Percentiles rank a stretch among this genome's conserved stretches.
phyloP scores from a whole-genome alignment of 495 filamentous ascomycete species.

The Hypoxylon crocopeplum region DNA sequence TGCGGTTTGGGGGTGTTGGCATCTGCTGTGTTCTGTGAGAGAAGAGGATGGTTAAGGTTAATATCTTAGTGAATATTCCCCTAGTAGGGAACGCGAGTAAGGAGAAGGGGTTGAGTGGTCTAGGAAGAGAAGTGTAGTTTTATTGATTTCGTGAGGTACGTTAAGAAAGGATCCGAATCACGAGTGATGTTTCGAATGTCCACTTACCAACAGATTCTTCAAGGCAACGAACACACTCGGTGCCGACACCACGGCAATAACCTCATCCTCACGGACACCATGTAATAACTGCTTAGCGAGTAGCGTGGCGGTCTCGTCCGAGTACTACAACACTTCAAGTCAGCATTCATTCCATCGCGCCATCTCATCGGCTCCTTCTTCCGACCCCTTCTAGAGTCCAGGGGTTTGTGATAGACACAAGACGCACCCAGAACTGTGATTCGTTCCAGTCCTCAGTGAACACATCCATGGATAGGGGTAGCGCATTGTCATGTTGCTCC shows the following conservation, averaged over 20 bases:
- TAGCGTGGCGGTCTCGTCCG: slow-evolving; percentile 67
- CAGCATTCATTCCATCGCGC: not conserved
- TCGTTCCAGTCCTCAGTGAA: slow-evolving; percentile 85
- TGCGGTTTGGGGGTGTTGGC: slow-evolving; percentile 53
- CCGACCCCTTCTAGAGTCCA: too few relatives aligned
- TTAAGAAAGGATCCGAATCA: too few relatives aligned
- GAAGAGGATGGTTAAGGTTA: too few relatives aligned
- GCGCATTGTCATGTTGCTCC: slow-evolving; percentile 41
- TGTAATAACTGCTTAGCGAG: slow-evolving; percentile 68
- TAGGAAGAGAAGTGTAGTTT: too few relatives aligned
- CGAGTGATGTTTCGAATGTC: too few relatives aligned
- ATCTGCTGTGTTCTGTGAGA: slow-evolving; percentile 36
- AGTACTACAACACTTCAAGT: slow-evolving; percentile 59
- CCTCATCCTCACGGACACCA: slow-evolving; percentile 57
- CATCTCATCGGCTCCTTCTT: too few relatives aligned
- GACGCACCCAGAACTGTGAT: slow-evolving; percentile 76
- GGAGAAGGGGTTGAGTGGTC: too few relatives aligned
- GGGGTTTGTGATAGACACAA: slow-evolving; percentile 2
- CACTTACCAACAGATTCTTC: slow-evolving; percentile 67
- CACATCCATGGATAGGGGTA: slow-evolving; percentile 67
- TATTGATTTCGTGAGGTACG: too few relatives aligned
- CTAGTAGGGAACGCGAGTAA: too few relatives aligned
- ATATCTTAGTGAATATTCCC: too few relatives aligned
- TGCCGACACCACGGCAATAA: slow-evolving; percentile 73
- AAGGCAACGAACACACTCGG: slow-evolving; percentile 79